Evolutionary conservation across 257 asterid genomes (phyloP), one percentile per base, ranked within the genome.

Genomic region (Plantago major): DNA sequence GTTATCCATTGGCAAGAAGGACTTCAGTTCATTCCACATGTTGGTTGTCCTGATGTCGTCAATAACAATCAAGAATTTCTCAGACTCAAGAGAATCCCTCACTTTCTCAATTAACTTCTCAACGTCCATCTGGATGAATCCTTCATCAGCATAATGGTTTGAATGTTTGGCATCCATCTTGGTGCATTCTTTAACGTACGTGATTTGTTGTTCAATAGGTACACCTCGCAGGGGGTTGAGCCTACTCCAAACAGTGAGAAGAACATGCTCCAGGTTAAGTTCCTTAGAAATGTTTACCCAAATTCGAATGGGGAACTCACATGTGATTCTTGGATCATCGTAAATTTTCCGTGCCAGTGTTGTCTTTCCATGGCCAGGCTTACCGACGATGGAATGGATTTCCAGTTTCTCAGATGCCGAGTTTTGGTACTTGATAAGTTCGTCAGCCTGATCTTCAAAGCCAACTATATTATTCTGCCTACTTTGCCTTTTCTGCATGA

Each of bases 1-100:
- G 14, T 58, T 60, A 49, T 43, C 54, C 26, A 47, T 55, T 1
- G 77, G 74, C 49, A 76, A 76, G 0, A 58, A 73, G 28, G 5
- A 42, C 40, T 65, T 54, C n/a, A 76, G 67, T 3, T 47, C 44
- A 4, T 48, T 46, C 77, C 74, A 76, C 26, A 69, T 58, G 0
- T 22, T 68, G 11, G 14, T 16, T 0, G 63, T 67, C 81, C 81
- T 71, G 37, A 74, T 73, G 46, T 70, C 79, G 48, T 74, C 79
- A 63, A 74, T 13, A 13, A 70, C 73, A 19, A 70, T 71, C 46
- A 74, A 58, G 42, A 60, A 74, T 9, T 70, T 70, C 30, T 66
- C 62, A 17, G 40, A 16, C 51, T 50, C 64, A 45, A 67, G 58
- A 45, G 15, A 18, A 0, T 22, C 58, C 5, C 9, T 12, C 11